These are phyloP conservation scores for Mucuna pruriens DNA, from an alignment of 306 rosid genomes.

Conservation along the genomic window DNA sequence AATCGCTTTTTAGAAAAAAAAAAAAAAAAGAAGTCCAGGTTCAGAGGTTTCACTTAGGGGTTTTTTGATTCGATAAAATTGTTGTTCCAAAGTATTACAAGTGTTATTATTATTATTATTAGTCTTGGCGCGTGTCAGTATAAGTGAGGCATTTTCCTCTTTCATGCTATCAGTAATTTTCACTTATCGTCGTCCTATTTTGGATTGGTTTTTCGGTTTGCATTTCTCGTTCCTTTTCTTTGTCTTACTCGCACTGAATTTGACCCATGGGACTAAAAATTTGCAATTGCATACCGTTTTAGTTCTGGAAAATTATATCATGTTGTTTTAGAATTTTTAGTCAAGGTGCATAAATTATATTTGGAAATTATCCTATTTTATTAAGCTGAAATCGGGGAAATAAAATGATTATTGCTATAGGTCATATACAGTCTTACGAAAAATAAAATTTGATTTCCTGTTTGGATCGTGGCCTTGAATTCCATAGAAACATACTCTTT, in stretches of 20 bases:
- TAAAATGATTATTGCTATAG: neutral
- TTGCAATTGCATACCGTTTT: conserved; percentile 1
- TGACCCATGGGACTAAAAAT: conserved; percentile 7
- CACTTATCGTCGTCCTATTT: neutral
- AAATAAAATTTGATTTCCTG: neutral
- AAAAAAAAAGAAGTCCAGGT: neutral
- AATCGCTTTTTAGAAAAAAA: neutral
- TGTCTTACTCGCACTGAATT: neutral
- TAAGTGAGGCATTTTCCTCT: conserved; percentile 27
- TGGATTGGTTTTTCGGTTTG: conserved; percentile 11
- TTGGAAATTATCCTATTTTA: neutral
- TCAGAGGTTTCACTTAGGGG: neutral
- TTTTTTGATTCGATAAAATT: conserved; percentile 11
- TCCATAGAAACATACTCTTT: neutral
- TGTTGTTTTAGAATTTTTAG: conserved; percentile 21
- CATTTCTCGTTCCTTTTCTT: conserved; percentile 14
- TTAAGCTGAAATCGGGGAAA: neutral
- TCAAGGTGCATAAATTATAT: neutral
- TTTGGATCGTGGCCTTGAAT: conserved; percentile 24
- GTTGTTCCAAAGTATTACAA: neutral
- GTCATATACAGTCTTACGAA: neutral
- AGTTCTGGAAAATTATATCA: neutral
- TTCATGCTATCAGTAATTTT: conserved; percentile 30
- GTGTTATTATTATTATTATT: neutral
- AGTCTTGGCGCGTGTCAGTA: neutral